Base-by-base conservation (phyloP, 352 stramenopile genomes). In the Globisporangium viniferum region DNA sequence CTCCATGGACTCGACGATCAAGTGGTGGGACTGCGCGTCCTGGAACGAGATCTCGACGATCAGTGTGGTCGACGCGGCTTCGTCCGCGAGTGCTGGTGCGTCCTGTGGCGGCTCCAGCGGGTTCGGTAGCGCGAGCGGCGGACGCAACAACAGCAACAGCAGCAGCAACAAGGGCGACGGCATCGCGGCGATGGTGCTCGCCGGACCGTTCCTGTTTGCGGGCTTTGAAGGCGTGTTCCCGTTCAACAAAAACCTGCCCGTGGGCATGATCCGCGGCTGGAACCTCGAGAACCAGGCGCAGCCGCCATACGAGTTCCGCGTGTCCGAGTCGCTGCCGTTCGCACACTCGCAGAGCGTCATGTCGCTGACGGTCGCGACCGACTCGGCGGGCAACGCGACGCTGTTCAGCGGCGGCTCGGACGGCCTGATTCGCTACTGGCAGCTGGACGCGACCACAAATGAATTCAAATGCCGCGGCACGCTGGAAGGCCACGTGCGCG, bases 21-120 rank as follows among this genome's bases (percentile, higher is more conserved):
- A 93, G 74, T 81, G 93, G 55, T 95, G 88, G 88, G 86, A 93
- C 72, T 93, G 86, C 66, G 84, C 73, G 22, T 88, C 84, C 7
- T 93, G 86, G 88, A 82, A 88, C 59, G 88, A 95, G 71, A 57
- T 90, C 62, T 90, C 83, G n/a, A 90, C 82, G 20, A 84, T 95
- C n/a, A 75, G 60, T 24, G 86, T 91, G 33, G 72, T 77, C 27
- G 76, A 89, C 9, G 65, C 56, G 53, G 29, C 49, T 66, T 22
- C 69, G 33, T 41, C 56, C 3, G 44, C 68, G 10, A 66, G 66
- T 2, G 27, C 18, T 0, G 59, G 66, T 29, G 54, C 39, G 18
- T 0, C 10, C 6, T 15, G 44, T 7, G 36, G 41, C 31, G 29
- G 35, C 29, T 67, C 33, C n/a, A n/a, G n/a, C 2, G 74, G 66